A percentile compares a stretch with the other conserved stretches of the same genome.
These are phyloP conservation scores for Torulaspora delbrueckii DNA, from an alignment of 805 yeast species.

Conservation along the genomic window DNA sequence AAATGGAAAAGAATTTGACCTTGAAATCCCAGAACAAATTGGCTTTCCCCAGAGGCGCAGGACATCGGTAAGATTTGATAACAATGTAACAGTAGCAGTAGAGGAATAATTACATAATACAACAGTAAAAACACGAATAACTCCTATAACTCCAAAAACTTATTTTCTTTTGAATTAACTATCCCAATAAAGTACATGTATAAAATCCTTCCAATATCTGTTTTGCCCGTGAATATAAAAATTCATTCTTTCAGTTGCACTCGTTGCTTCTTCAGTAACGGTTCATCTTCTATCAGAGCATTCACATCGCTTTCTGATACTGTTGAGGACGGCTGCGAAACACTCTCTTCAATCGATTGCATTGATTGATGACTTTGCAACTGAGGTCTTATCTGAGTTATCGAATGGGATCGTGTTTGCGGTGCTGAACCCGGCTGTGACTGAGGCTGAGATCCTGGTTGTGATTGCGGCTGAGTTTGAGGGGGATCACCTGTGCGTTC, in stretches of 20 bases:
- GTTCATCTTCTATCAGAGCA: conserved; percentile 16
- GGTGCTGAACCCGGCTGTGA: conserved; percentile 9
- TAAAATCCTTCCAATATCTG: not conserved
- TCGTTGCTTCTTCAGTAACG: conserved; percentile 17
- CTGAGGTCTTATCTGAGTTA: conserved; percentile 8
- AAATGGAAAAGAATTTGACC: conserved; percentile 44
- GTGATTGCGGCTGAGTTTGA: conserved; percentile 7
- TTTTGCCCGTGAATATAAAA: not conserved
- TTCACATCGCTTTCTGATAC: conserved; percentile 15
- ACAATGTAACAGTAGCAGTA: conserved; percentile 50
- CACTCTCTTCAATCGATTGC: conserved; percentile 8
- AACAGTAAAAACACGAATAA: not conserved
- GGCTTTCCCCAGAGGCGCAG: conserved; percentile 40
- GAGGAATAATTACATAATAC: conserved; percentile 24
- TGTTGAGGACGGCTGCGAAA: conserved; percentile 12
- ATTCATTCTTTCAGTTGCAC: conserved; percentile 2
- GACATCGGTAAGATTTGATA: conserved; percentile 63
- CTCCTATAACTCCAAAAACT: not conserved
- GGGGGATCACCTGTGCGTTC: conserved; percentile 3
- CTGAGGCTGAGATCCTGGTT: conserved; percentile 4
- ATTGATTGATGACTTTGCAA: conserved; percentile 7
- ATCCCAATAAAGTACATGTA: conserved; percentile 5
- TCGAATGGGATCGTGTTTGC: conserved; percentile 11
- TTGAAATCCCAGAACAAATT: conserved; percentile 40
- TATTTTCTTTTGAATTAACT: conserved; percentile 2